A percentile compares a stretch with the other conserved stretches of the same genome.
These are phyloP conservation scores for Crithidia expoeki DNA, from an alignment of 208 protist species.

Conservation along the genomic window DNA sequence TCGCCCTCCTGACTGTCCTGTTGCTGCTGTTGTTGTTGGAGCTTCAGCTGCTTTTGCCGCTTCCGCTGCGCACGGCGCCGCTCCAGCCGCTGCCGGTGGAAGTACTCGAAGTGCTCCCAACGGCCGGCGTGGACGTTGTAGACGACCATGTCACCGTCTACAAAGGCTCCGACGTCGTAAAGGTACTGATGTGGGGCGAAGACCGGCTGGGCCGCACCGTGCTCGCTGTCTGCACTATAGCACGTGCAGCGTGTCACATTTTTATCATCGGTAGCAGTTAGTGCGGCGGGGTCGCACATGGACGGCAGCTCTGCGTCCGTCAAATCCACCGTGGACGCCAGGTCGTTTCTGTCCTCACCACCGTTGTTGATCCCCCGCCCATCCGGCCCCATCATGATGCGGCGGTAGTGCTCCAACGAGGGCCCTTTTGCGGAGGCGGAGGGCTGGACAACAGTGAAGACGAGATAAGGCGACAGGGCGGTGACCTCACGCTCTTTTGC, in stretches of 20 bases:
- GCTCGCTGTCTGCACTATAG: neutral
- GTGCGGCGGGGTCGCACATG: constrained; percentile 10
- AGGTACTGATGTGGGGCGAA: constrained; percentile 39
- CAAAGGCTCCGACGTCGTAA: constrained; percentile 44
- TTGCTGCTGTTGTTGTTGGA: neutral
- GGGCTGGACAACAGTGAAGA: constrained; percentile 40
- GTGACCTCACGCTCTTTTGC: constrained; percentile 11
- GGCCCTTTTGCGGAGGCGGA: constrained; percentile 33
- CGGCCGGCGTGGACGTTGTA: constrained; percentile 44
- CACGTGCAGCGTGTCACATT: constrained; percentile 5
- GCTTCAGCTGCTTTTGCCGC: constrained; percentile 9
- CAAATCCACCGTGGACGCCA: neutral
- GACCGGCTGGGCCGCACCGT: neutral
- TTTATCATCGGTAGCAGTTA: neutral
- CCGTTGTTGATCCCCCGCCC: neutral
- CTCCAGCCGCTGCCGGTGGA: constrained; percentile 32
- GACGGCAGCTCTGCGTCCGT: constrained; percentile 12
- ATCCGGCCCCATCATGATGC: constrained; percentile 22
- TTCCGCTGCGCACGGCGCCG: constrained; percentile 19
- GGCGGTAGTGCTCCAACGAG: constrained; percentile 34
- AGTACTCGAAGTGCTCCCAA: constrained; percentile 53
- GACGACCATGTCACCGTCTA: constrained; percentile 57
- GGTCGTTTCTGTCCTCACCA: neutral
- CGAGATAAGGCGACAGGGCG: constrained; percentile 15
- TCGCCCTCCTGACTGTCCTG: neutral